phyloP scores from a whole-genome alignment of 305 asterid genomes.

The Stenogyne calaminthoides region DNA sequence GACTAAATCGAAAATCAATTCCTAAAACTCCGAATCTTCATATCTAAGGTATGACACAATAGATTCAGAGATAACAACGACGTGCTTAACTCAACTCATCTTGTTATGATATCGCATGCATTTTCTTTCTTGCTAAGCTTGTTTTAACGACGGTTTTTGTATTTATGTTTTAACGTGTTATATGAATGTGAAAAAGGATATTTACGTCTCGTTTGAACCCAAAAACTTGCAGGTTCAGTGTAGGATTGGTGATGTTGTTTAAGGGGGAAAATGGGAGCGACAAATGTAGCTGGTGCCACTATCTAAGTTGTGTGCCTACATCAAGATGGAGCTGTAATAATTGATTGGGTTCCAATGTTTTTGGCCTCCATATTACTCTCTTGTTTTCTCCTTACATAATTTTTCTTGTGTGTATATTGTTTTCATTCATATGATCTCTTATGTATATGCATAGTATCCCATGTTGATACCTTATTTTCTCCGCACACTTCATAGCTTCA shows the following conservation, averaged over 20 bases:
- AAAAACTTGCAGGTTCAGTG: constrained; percentile 52
- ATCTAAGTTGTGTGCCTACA: constrained; percentile 88
- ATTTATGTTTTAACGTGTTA: background rate
- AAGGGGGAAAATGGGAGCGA: constrained; percentile 74
- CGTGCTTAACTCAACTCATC: no score
- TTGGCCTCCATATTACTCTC: constrained; percentile 16
- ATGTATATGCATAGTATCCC: constrained; percentile 26
- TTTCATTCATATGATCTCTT: background rate
- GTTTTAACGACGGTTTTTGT: background rate
- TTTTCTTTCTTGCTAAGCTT: background rate
- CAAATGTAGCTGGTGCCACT: constrained; percentile 88
- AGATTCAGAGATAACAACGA: background rate
- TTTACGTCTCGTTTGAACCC: background rate
- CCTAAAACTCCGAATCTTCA: background rate
- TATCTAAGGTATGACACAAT: background rate
- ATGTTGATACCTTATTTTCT: background rate
- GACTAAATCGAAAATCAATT: no score
- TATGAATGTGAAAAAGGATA: background rate
- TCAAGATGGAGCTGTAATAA: constrained; percentile 80
- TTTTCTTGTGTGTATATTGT: constrained; percentile 18
- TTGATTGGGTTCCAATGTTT: constrained; percentile 29
- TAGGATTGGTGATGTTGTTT: constrained; percentile 73
- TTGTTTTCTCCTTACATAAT: constrained; percentile 15
- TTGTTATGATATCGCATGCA: background rate
- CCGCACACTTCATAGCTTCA: background rate